Evolutionary conservation across 2,329 filamentous ascomycete species (phyloP).

Genomic region (Didymosphaeria variabile): DNA sequence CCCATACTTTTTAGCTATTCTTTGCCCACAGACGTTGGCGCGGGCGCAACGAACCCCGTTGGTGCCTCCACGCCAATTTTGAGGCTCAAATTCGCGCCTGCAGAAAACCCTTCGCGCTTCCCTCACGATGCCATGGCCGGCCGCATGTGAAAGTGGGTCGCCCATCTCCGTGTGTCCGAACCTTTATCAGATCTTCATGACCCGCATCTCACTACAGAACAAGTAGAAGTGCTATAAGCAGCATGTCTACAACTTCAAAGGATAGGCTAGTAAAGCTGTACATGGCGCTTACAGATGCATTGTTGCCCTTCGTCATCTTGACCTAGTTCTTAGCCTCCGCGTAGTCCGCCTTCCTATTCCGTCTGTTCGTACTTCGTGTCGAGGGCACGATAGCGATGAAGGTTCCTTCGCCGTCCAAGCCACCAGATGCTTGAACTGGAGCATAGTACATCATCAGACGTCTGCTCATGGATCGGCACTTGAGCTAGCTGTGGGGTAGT

Average conservation of each 20-base stretch:
- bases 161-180: constrained; percentile 1
- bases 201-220: not conserved
- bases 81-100: constrained; percentile 1
- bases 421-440: not conserved
- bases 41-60: not conserved
- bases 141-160: constrained; percentile 17
- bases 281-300: constrained; percentile 1
- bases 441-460: not conserved
- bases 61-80: too few species aligned
- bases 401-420: not conserved
- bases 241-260: not conserved
- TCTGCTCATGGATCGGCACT: constrained; percentile 20
- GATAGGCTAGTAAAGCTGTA: not conserved
- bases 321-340: not conserved
- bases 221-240: not conserved
- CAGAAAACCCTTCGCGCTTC: constrained; percentile 7
- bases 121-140: constrained; percentile 7
- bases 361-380: not conserved
- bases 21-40: not conserved
- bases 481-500: constrained; percentile 29
- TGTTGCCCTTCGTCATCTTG: constrained; percentile 5
- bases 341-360: not conserved
- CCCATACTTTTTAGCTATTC: not conserved
- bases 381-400: not conserved
- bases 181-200: not conserved